These are phyloP conservation scores for Arthrobotrys entomopaga DNA, from an alignment of 2,329 filamentous ascomycete species.

Conservation along the genomic window DNA sequence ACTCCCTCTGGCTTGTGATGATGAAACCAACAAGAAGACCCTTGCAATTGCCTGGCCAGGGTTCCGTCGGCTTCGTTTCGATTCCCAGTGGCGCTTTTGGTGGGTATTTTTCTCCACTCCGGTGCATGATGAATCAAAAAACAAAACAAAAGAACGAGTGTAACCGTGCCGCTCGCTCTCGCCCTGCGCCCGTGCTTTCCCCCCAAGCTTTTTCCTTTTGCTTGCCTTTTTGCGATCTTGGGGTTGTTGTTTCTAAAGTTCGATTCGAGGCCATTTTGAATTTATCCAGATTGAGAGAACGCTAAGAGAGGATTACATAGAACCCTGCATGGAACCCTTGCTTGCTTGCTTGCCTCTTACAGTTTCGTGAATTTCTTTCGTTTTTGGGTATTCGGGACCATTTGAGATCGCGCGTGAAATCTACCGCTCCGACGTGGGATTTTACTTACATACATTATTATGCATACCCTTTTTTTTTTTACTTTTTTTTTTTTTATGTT, in stretches of 20 bases:
- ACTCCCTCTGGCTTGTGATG: constrained; percentile 33
- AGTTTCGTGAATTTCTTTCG: neutral
- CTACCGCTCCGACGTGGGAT: constrained; percentile 40
- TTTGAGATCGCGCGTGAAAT: constrained; percentile 16
- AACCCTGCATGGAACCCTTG: neutral
- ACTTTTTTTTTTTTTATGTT: constrained; percentile 1
- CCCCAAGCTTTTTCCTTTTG: neutral
- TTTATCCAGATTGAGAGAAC: constrained; percentile 28
- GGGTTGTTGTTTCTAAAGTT: neutral
- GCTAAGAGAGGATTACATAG: neutral
- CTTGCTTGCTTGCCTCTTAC: neutral
- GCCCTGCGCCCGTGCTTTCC: no score
- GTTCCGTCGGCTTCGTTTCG: constrained; percentile 21
- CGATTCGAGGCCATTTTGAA: constrained; percentile 19
- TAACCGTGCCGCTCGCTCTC: constrained; percentile 20
- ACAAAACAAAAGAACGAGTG: no score
- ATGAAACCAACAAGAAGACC: constrained; percentile 29
- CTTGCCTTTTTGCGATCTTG: neutral
- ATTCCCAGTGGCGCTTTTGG: constrained; percentile 15
- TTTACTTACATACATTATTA: no score
- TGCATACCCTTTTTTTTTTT: constrained; percentile 1
- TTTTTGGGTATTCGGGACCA: neutral
- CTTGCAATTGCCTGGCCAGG: constrained; percentile 2
- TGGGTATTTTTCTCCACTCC: no score
- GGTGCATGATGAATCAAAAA: no score